Base-by-base conservation (phyloP, 106 monocot genomes). In the Gastrodia elata region DNA sequence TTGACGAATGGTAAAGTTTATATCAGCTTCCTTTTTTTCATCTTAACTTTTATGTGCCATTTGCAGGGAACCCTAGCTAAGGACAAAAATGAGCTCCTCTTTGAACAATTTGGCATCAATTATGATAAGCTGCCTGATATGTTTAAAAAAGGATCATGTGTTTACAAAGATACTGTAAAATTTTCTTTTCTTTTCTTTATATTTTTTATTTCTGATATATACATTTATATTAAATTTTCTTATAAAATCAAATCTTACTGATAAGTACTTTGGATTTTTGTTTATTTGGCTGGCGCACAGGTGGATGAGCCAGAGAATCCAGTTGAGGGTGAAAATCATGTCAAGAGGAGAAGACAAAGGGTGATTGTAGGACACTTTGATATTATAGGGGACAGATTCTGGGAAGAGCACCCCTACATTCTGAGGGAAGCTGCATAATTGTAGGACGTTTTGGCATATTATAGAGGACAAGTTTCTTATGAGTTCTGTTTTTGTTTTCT, bases 1-100 rank as follows among this genome's bases (percentile, higher is more conserved):
- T n/a, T n/a, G n/a, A n/a, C n/a, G n/a, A n/a, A n/a, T n/a, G n/a
- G 20, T 2, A 22, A 20, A 8, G 22, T n/a, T 52, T 22, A 52
- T 52, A 52, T 52, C 22, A 2, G 2, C 6, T 52, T 52, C 52
- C 7, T 10, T 61, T 32, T 8, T 25, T 25, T 61, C 32, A 27
- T 61, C 61, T 61, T 15, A 30, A 61, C 32, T 32, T 61, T 27
- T 27, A 8, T 30, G 61, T 10, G 39, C 8, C 25, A 40, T 69
- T 40, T 69, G 2, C 3, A 93, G 89, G 92, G 87, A 32, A 87
- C 88, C 44, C 70, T 75, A 37, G 33, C 84, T 22, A 84, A 81
- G 73, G 91, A 88, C 57, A 91, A 88, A 74, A 94, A 91, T 68
- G 88, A 91, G 42, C 40, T 94, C 11, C 82, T 91, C 65, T 94